Evolutionary conservation across 495 filamentous ascomycete species (phyloP).

Genomic region (Letharia lupina): DNA sequence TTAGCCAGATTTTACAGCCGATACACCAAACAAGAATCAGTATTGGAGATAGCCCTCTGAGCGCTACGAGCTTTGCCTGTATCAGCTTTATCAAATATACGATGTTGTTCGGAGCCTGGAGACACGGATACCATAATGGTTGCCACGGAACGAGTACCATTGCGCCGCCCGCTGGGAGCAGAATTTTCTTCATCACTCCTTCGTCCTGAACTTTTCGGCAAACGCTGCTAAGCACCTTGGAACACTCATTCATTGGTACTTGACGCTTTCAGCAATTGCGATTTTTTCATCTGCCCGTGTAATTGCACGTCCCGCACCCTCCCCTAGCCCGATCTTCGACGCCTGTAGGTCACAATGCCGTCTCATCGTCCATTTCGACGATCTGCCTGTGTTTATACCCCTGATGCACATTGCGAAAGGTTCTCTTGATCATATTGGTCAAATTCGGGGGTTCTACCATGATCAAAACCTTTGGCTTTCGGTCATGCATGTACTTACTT

Average conservation of each 20-base stretch:
- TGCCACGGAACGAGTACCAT: neutral
- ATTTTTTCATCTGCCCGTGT: too few species aligned
- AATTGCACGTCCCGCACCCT: too few species aligned
- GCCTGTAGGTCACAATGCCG: too few species aligned
- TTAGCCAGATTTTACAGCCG: neutral
- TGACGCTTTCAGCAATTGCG: too few species aligned
- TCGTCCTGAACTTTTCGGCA: neutral
- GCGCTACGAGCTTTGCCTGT: neutral
- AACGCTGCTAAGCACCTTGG: neutral
- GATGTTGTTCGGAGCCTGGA: too few species aligned
- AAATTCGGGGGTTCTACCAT: too few species aligned
- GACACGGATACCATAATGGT: neutral
- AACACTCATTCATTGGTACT: neutral
- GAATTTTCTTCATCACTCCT: neutral
- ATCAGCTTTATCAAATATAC: neutral
- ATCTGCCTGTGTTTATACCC: too few species aligned
- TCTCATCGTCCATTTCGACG: too few species aligned
- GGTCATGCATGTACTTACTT: too few species aligned
- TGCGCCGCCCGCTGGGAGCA: neutral
- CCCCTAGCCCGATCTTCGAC: too few species aligned
- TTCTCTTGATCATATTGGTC: neutral
- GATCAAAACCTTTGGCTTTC: too few species aligned
- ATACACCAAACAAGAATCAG: neutral
- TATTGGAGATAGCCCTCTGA: neutral
- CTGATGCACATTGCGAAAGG: neutral